Base-by-base conservation (phyloP, 352 stramenopile genomes). In the Thraustochytrium sp. region DNA sequence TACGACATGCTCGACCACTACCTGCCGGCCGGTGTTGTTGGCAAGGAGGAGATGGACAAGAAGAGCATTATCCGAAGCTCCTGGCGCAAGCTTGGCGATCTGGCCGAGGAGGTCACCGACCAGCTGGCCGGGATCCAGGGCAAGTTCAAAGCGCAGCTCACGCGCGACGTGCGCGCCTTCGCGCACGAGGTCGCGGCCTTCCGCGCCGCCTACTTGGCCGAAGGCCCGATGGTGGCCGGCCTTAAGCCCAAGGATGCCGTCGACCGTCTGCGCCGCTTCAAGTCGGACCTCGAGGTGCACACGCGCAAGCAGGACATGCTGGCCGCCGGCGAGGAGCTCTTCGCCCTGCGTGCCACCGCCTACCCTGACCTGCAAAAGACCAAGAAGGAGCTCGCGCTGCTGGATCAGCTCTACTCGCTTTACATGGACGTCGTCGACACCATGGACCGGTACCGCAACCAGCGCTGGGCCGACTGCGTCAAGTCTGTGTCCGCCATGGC, bases 31-130 rank as follows among this genome's bases (percentile, higher is more conserved):
- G 85, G 84, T 88, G 98, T 98, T 85, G 98, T 99, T 95, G 95
- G 98, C 80, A 99, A 98, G 85, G 95, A 98, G 82, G 96, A 99
- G 85, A 98, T 99, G 89, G 96, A 99, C 78, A 96, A 98, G 85
- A 98, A 98, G 88, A 98, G 93, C 26, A 94, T 99, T 21, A 87
- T 99, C 3, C 92, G 93, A 31, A 95, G 92, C 74, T 98, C 97
- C 76, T 99, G 96, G 96, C 95, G 96, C 51, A 98, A 98, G 83
- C 88, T 99, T 16, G 96, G 98, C 42, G 91, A 96, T 55, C 93
- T 98, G 76, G 93, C 95, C 1, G 92, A 98, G 82, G 89, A 90
- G 11, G 91, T 95, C 11, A 97, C 94, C 0, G 96, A 98, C 61
- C 94, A 98, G 77, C 90, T 98, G 1, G 96, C 92, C 42, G 96